Percentiles rank a stretch among this genome's conserved stretches.
Conservation (phyloP, 2,329 filamentous ascomycete species). For the Pseudopyricularia javanii region DNA sequence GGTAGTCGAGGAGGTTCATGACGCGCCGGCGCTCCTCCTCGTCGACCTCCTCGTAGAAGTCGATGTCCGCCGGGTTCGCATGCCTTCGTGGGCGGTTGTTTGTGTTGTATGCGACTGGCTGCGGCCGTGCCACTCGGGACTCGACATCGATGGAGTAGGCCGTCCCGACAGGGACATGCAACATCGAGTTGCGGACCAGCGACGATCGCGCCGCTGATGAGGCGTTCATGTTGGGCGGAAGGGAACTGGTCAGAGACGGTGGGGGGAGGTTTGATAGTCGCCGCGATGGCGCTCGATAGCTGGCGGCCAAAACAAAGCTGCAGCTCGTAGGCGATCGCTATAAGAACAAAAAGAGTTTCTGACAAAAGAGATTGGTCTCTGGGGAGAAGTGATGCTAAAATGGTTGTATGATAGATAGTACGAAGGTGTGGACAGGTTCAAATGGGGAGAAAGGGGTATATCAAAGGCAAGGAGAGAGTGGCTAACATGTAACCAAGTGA, state of each 20-base stretch:
- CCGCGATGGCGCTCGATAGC: not conserved
- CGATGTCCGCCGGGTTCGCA: not conserved
- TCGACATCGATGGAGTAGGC: conserved; percentile 1
- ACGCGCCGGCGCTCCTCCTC: not conserved
- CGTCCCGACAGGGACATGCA: not conserved
- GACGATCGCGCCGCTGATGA: not conserved
- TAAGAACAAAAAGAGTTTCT: not conserved
- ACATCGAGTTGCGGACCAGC: conserved; percentile 1
- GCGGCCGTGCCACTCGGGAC: not conserved
- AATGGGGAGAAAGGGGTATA: not conserved
- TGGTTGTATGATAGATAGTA: not conserved
- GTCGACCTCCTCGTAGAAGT: not conserved
- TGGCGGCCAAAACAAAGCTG: not conserved
- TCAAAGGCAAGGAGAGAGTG: not conserved
- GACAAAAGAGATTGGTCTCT: not conserved
- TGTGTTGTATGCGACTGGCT: not conserved
- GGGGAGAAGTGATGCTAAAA: not conserved
- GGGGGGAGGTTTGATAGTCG: not conserved
- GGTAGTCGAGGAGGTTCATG: conserved; percentile 1
- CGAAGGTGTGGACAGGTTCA: not conserved
- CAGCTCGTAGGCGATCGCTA: too few species aligned
- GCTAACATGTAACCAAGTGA: not conserved
- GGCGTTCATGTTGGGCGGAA: not conserved
- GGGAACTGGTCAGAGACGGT: not conserved
- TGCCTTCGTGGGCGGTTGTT: not conserved